Evolutionary conservation across 2,329 filamentous ascomycete species (phyloP).

Genomic region (Botrytis galanthina): DNA sequence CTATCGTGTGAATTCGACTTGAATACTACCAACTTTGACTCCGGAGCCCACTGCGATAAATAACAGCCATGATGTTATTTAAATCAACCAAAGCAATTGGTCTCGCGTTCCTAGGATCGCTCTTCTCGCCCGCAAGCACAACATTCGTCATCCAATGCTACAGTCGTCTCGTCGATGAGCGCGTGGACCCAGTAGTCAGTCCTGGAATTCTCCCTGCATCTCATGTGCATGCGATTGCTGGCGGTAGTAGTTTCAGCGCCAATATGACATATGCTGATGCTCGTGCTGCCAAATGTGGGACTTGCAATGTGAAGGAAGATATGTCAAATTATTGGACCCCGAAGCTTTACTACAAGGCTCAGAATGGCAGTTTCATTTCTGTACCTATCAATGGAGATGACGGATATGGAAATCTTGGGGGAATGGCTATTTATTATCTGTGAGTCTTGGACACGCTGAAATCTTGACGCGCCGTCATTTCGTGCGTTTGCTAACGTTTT

Average conservation of each 20-base stretch:
- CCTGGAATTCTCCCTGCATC: slow-evolving; percentile 23
- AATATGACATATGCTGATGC: slow-evolving; percentile 39
- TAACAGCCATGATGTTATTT: background rate
- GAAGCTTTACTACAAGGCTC: slow-evolving; percentile 34
- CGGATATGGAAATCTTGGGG: slow-evolving; percentile 29
- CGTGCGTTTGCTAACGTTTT: background rate
- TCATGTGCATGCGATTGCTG: slow-evolving; percentile 28
- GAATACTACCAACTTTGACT: background rate
- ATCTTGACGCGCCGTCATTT: no score
- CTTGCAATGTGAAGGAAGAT: slow-evolving; percentile 40
- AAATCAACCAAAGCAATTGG: background rate
- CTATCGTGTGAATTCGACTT: background rate
- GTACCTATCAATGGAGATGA: slow-evolving; percentile 39
- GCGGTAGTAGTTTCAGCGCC: slow-evolving; percentile 42
- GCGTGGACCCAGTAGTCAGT: slow-evolving; percentile 27
- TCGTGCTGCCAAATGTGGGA: slow-evolving; percentile 36
- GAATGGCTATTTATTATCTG: slow-evolving; percentile 42
- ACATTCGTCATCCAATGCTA: slow-evolving; percentile 22
- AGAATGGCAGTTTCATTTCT: slow-evolving; percentile 38
- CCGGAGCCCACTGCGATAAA: background rate
- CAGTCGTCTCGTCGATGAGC: slow-evolving; percentile 26
- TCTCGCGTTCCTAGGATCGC: background rate
- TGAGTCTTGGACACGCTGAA: slow-evolving; percentile 13
- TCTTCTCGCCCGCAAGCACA: slow-evolving; percentile 9
- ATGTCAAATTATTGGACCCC: slow-evolving; percentile 40